Evolutionary conservation across 495 filamentous ascomycete genomes (phyloP), one percentile per base, ranked within the genome.

Genomic region (Chaetomium fimeti): DNA sequence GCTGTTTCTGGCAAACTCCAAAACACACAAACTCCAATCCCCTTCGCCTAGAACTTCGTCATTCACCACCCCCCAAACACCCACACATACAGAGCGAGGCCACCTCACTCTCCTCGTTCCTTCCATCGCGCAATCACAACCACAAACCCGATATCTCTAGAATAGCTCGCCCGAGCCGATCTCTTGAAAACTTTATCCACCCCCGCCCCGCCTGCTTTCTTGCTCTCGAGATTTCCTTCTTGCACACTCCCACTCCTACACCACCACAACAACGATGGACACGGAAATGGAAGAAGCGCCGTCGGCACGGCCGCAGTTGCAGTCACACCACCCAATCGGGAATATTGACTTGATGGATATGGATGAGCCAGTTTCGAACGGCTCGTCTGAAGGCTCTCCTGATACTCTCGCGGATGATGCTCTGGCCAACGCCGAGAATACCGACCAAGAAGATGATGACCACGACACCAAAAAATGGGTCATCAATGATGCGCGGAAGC

Each of bases 371-470:
- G 2, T 7, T 8, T 22, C 18, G 16, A n/a, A 13, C 24, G 5
- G 22, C 16, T 9, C 54, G 9, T 25, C 54, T 24, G 22, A 15
- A 18, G 28, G 25, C 25, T 28, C 38, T 59, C 38, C 29, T 12
- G 28, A 16, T 27, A 22, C 40, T 11, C n/a, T 32, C 16, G 57
- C 20, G 5, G 32, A 32, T 1, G 28, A 58, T 22, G 53, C 49
- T 4, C 7, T 53, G 53, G 61, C 40, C 9, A 27, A 58, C 36
- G 62, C 6, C 9, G 52, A 43, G 11, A 63, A 71, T 22, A 64
- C 68, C 13, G 65, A 68, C 51, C 63, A 56, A 40, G 71, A 66
- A 59, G 66, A 67, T 43, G 71, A 71, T 43, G 69, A 62, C 8
- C 32, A 5, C 45, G 59, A 47, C 3, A 28, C 20, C 49, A 66